Base-by-base conservation (phyloP, 768 basidiomycete genomes). In the Podaxis pistillaris region DNA sequence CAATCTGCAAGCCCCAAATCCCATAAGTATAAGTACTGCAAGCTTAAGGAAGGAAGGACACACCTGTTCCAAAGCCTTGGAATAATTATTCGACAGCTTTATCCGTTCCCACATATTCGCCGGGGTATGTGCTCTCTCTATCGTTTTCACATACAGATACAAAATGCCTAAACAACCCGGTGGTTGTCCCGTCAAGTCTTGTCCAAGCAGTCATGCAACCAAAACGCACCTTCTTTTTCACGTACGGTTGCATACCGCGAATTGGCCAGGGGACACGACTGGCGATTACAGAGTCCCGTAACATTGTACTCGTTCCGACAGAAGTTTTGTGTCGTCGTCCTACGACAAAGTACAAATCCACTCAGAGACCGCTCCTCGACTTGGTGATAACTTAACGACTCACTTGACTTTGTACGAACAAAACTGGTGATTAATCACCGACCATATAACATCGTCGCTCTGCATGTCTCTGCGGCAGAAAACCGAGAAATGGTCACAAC, bases 361-460 rank as follows among this genome's bases (percentile, higher is more conserved):
- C 68, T 57, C 64, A 66, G 55, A 28, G 12, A 50, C 49, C 24
- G 3, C 49, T 11, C 24, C 49, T 26, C 8, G 19, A 50, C 49
- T 28, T 8, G 30, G 46, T 53, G 30, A 41, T 15, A 26, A 33
- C 47, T 36, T 24, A 15, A 8, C 3, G 51, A 80, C 93, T 73
- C 68, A 96, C 96, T 96, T 98, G 82, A 99, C 96, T 91, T 98
- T 98, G 77, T 96, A 99, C 0, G 96, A 97, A 80, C 97, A 99
- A 75, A 98, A 98, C 69, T 94, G 93, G 61, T 86, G 83, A 76
- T 93, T 94, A 72, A 96, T 94, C 33, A 95, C 92, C 19, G 88
- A 92, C 96, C 96, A 99, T 66, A 99, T 98, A 66, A 98, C 91
- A 77, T 98, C 96, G 91, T 99, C 96, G 76, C 89, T 90, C 74